Base-by-base conservation (phyloP, 345 rosid genomes). In the Mangifera indica region DNA sequence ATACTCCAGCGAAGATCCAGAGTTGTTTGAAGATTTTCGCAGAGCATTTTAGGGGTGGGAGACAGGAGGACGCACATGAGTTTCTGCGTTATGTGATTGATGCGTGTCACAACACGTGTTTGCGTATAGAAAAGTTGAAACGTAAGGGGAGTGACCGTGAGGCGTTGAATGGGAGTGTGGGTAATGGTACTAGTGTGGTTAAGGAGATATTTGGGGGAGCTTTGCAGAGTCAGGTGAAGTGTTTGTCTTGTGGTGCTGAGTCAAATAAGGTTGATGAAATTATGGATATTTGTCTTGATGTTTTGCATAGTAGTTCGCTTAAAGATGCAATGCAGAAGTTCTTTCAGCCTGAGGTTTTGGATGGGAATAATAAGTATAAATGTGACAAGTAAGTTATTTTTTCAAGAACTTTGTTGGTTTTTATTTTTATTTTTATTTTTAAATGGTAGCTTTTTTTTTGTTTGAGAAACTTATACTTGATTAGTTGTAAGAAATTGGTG, bases 1-100 rank as follows among this genome's bases (percentile, higher is more conserved):
- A 96, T 69, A 53, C 89, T 12, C 99, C 99, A 0, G 54, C 65
- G 71, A 93, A 87, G 85, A 84, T 96, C 75, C 87, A 77, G 54
- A 84, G 73, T 66, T 91, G 91, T 66, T 82, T 96, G 67, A 79
- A 82, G 76, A 83, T 87, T 58, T 93, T 85, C 58, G 88, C 97
- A 1, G 92, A 89, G 76, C 89, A 87, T 70, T 91, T 96, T 68
- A 83, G 88, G 77, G 53, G 70, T 22, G 98, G 97, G 52, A 92
- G 89, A 55, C 98, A 93, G 79, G 98, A 96, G 78, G 99, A 96
- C 72, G 98, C 99, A 2, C 97, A 96, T 72, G 99, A 96, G 83
- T 96, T 93, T 74, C 74, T 96, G 67, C 91, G 97, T 0, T 93
- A 89, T 72, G 95, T 96, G 22, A 88, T 96, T 70, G 97, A 96